These are phyloP conservation scores for Linanthus parryae DNA, from an alignment of 148 eudicot species.

Conservation along the genomic window DNA sequence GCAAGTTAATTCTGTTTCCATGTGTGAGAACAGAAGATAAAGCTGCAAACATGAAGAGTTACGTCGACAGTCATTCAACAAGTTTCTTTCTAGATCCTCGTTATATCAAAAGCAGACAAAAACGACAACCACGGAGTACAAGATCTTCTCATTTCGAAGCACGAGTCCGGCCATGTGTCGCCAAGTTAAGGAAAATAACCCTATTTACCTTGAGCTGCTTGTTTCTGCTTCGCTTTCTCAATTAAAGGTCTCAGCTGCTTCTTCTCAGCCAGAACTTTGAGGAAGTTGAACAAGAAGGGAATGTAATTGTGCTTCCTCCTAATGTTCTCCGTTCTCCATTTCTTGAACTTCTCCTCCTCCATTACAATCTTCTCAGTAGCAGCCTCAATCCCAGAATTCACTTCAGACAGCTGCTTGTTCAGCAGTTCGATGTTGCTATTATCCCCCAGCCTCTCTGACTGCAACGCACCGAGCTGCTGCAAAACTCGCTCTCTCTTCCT, in stretches of 20 bases:
- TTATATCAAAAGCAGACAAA: too few species aligned
- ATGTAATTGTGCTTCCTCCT: conserved; percentile 94
- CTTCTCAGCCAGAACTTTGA: conserved; percentile 95
- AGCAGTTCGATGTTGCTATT: conserved; percentile 49
- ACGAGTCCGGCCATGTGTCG: too few species aligned
- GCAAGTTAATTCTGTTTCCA: too few species aligned
- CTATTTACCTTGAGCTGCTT: conserved; percentile 36
- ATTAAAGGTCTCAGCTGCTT: conserved; percentile 91
- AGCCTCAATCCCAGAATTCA: conserved; percentile 82
- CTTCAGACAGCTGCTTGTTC: conserved; percentile 61
- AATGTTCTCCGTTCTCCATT: conserved; percentile 90
- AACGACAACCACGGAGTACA: too few species aligned
- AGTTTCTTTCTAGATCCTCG: too few species aligned
- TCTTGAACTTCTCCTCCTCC: conserved; percentile 98
- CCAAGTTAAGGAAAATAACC: too few species aligned
- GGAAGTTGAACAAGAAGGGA: conserved; percentile 88
- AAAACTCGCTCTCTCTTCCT: conserved; percentile 74
- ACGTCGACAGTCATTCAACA: too few species aligned
- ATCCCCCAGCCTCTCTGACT: conserved; percentile 59
- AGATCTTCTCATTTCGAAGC: too few species aligned
- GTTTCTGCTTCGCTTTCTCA: conserved; percentile 91
- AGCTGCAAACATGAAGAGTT: too few species aligned
- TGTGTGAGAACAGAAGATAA: too few species aligned
- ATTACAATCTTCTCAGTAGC: conserved; percentile 88
- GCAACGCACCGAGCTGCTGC: conserved; percentile 65